Conservation (phyloP, 1,284 basidiomycete genomes). For the Filobasidium uniguttulatum region DNA sequence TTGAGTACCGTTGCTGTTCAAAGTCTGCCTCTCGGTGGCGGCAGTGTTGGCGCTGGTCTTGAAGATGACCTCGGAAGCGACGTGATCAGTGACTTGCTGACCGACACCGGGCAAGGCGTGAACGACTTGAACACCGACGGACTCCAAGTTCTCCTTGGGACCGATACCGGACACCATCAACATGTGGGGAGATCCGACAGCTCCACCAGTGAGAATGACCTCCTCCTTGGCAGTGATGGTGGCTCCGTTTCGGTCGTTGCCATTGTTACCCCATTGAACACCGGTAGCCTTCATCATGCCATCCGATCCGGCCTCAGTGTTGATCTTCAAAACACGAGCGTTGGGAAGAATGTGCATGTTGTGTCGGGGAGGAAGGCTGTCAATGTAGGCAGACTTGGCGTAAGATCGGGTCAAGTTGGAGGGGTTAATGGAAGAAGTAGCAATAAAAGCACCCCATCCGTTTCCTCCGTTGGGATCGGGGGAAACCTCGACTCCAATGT, state of each 20-base stretch:
- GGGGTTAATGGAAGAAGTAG: conserved; percentile 52
- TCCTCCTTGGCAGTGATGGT: conserved; percentile 43
- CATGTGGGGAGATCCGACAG: conserved; percentile 52
- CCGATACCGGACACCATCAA: conserved; percentile 61
- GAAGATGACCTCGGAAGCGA: conserved; percentile 43
- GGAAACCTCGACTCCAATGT: conserved; percentile 39
- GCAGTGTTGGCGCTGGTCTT: conserved; percentile 42
- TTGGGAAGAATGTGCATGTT: conserved; percentile 50
- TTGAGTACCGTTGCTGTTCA: conserved; percentile 23
- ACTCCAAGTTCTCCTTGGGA: conserved; percentile 44
- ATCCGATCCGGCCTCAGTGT: conserved; percentile 36
- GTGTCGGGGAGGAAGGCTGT: conserved; percentile 45
- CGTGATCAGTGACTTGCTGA: conserved; percentile 59
- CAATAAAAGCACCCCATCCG: conserved; percentile 45
- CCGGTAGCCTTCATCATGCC: conserved; percentile 45
- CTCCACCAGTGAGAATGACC: conserved; percentile 45
- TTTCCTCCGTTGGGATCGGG: conserved; percentile 43
- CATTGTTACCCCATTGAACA: conserved; percentile 39
- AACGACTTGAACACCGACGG: conserved; percentile 41
- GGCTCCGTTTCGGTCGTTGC: conserved; percentile 16
- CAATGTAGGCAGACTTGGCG: conserved; percentile 55
- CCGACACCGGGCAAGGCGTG: conserved; percentile 53
- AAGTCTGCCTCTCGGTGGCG: conserved; percentile 25
- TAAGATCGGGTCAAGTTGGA: conserved; percentile 52
- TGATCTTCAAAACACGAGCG: conserved; percentile 51